A percentile compares a stretch with the other conserved stretches of the same genome.
phyloP scores from a whole-genome alignment of 192 early-diverging fungal species.

The Mortierella antarctica region DNA sequence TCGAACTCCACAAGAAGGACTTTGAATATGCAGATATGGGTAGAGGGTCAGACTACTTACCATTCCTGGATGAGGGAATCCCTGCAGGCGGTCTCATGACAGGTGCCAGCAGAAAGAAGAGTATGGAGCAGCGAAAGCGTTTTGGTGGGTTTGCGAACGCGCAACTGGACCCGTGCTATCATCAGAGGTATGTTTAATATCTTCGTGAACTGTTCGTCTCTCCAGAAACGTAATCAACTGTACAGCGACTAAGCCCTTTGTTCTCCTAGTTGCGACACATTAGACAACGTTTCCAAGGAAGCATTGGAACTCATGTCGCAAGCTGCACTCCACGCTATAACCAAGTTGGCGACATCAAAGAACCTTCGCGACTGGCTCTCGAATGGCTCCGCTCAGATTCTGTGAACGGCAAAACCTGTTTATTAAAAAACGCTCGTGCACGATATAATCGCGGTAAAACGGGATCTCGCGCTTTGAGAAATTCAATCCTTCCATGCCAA shows the following conservation, averaged over 20 bases:
- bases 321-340: constrained; percentile 50
- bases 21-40: constrained; percentile 69
- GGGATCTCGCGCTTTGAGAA: too few species aligned
- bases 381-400: background rate
- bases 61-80: constrained; percentile 69
- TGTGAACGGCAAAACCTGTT: background rate
- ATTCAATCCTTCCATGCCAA: too few species aligned
- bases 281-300: constrained; percentile 69
- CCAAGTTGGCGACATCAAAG: constrained; percentile 25
- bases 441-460: too few species aligned
- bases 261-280: constrained; percentile 63
- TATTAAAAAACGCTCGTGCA: too few species aligned
- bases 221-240: background rate
- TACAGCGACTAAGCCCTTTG: background rate
- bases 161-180: constrained; percentile 77
- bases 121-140: constrained; percentile 58
- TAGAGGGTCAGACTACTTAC: constrained; percentile 73
- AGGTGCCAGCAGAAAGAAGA: constrained; percentile 69
- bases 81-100: constrained; percentile 73
- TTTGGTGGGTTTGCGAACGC: constrained; percentile 74
- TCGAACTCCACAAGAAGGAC: constrained; percentile 54
- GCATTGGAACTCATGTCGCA: constrained; percentile 58
- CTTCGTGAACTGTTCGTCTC: background rate
- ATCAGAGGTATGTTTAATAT: constrained; percentile 50
- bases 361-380: constrained; percentile 43